phyloP scores from a whole-genome alignment of 441 rosid genomes.

The Codiaeum variegatum region DNA sequence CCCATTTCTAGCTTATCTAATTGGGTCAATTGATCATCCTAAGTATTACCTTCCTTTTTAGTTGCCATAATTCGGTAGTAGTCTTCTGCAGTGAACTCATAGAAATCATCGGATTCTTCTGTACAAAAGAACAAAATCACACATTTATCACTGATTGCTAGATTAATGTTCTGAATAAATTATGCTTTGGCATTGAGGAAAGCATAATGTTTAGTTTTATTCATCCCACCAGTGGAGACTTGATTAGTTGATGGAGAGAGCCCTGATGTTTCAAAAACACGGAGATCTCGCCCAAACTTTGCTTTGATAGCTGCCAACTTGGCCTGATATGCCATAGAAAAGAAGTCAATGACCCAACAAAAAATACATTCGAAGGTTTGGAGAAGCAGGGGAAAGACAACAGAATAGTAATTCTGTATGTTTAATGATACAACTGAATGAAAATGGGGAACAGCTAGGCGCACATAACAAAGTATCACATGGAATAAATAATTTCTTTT shows the following conservation, averaged over 20 bases:
- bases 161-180: neutral
- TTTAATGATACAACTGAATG: neutral
- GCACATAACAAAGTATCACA: neutral
- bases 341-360: neutral
- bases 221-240: conserved; percentile 27
- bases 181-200: neutral
- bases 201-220: neutral
- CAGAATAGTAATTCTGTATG: neutral
- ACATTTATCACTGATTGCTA: neutral
- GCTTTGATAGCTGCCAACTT: conserved; percentile 59
- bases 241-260: conserved; percentile 37
- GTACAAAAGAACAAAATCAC: neutral
- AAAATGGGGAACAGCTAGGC: neutral
- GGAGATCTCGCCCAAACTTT: conserved; percentile 66
- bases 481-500: neutral
- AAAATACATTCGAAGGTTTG: neutral
- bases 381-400: neutral
- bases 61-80: conserved; percentile 49
- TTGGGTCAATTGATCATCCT: neutral
- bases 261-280: conserved; percentile 65
- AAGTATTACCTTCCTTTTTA: conserved; percentile 43
- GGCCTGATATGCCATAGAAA: conserved; percentile 29
- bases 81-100: conserved; percentile 80
- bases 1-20: neutral
- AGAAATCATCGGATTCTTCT: conserved; percentile 74